Base-by-base conservation (phyloP, 2,329 filamentous ascomycete species). In the Cercospora citrullina region DNA sequence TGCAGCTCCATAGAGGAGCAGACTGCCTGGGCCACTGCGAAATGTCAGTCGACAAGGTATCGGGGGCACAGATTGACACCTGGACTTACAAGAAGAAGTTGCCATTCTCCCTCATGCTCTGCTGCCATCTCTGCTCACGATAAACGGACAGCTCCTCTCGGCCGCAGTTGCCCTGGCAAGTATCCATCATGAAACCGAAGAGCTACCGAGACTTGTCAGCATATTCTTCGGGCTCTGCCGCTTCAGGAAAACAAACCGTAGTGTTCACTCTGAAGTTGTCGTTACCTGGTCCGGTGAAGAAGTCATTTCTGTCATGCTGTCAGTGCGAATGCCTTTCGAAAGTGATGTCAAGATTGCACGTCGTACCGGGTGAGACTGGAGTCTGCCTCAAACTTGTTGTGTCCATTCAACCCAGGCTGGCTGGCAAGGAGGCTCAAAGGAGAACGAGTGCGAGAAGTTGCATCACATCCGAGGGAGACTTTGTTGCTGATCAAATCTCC, bases 371-470 rank as follows among this genome's bases (percentile, higher is more conserved):
- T 80, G 18, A 81, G 75, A 1, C 79, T 80, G 1, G 80, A 72
- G 65, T 81, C 79, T 9, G 71, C 72, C 51, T 81, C 79, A 65
- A 81, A 81, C 68, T 81, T 81, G 68, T 80, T 80, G 74, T 81
- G 80, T 12, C 76, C 79, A 55, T 80, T 75, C 10, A 82, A 73
- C 28, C 80, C 80, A 7, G 79, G 79, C 69, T 81, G 75, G 42
- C 69, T 72, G 31, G 79, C 79, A 64, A 72, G 74, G 5, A 75
- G 59, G 64, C 67, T 68, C 12, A 77, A 66, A 60, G 68, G 68
- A 64, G 71, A 61, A 3, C 79, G 77, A 26, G 80, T 81, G 4
- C 79, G 76, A 8, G 74, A 77, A 0, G 80, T 81, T 10, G 80
- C 79, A 66, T 82, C 80, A 60, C 80, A 81, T 12, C 80, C 79